Conservation (phyloP, 2,329 filamentous ascomycete genomes). For the Canariomyces notabilis region DNA sequence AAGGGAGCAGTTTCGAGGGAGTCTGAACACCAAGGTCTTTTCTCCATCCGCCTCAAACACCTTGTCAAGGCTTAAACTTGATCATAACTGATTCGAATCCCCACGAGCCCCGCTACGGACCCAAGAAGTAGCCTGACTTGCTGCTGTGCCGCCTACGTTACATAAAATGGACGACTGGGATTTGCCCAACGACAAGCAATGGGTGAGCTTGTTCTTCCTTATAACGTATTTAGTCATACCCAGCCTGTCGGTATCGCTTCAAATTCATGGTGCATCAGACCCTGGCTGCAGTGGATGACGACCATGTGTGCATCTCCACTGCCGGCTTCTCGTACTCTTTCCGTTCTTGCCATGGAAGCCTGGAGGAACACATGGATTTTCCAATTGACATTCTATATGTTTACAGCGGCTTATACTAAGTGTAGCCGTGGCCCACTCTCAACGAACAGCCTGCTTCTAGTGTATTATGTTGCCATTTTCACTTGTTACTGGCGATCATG, state of each 20-base stretch:
- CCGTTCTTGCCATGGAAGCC: too few species aligned
- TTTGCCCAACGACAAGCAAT: slow-evolving; percentile 19
- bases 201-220: slow-evolving; percentile 13
- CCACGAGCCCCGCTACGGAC: neutral
- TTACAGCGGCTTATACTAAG: too few species aligned
- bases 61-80: too few species aligned
- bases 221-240: neutral
- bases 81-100: neutral
- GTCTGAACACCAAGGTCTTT: too few species aligned
- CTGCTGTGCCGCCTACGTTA: neutral
- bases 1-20: too few species aligned
- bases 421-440: slow-evolving; percentile 2
- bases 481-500: slow-evolving; percentile 5
- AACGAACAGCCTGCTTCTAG: slow-evolving; percentile 3
- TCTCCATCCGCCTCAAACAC: too few species aligned
- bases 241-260: neutral
- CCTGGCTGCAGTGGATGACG: too few species aligned
- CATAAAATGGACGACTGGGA: slow-evolving; percentile 28
- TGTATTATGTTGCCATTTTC: neutral
- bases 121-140: neutral
- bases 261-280: too few species aligned
- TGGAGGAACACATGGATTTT: too few species aligned
- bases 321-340: too few species aligned
- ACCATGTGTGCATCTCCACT: too few species aligned
- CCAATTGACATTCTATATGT: too few species aligned